phyloP scores from a whole-genome alignment of 495 filamentous ascomycete species.

The Friedmanniomyces simplex region DNA sequence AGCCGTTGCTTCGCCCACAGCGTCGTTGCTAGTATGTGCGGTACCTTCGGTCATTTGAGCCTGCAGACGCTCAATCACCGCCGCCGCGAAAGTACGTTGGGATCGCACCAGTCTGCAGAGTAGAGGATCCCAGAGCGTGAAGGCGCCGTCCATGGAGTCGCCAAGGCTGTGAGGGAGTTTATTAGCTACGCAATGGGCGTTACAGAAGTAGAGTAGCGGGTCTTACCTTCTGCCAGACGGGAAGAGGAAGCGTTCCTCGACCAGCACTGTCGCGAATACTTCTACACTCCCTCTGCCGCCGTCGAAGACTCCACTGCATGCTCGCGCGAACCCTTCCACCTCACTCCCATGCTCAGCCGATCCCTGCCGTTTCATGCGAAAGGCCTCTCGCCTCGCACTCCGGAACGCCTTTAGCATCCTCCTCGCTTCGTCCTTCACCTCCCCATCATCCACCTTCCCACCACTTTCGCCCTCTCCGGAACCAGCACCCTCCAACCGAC shows the following conservation, averaged over 20 bases:
- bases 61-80: constrained; percentile 8
- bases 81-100: constrained; percentile 2
- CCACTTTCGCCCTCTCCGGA: neutral
- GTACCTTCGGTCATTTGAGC: neutral
- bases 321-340: neutral
- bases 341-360: neutral
- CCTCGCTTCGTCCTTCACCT: constrained; percentile 10
- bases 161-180: constrained; percentile 7
- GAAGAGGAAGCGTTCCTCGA: constrained; percentile 21
- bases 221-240: constrained; percentile 19
- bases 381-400: constrained; percentile 15
- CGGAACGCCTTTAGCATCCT: constrained; percentile 23
- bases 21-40: neutral
- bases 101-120: constrained; percentile 11
- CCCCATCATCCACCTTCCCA: neutral
- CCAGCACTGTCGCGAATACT: constrained; percentile 11
- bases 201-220: neutral
- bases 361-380: constrained; percentile 10
- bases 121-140: constrained; percentile 27
- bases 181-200: neutral
- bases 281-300: neutral
- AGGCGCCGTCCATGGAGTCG: constrained; percentile 26
- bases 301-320: neutral
- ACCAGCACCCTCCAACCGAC: constrained; percentile 30
- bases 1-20: constrained; percentile 18